Evolutionary conservation across 768 basidiomycete genomes (phyloP).

Genomic region (Panus rudis): DNA sequence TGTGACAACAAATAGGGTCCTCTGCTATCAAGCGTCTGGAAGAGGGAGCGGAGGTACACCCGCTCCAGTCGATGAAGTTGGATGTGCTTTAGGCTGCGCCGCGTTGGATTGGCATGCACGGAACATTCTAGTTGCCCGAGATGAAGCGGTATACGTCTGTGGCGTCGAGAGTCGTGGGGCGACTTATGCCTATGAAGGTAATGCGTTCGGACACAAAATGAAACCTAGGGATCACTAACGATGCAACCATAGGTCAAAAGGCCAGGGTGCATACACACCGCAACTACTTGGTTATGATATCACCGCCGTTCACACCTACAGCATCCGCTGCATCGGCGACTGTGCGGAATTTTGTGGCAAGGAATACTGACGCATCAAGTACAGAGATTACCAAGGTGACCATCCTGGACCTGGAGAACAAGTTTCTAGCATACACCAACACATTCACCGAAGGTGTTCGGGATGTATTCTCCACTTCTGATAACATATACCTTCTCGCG

Average conservation of each 20-base stretch:
- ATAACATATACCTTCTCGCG: constrained; percentile 68
- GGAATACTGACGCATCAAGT: constrained; percentile 35
- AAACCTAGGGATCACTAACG: background rate
- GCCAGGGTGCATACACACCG: constrained; percentile 66
- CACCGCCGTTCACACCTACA: constrained; percentile 71
- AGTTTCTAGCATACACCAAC: constrained; percentile 78
- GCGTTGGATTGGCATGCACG: constrained; percentile 66
- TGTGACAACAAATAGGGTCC: constrained; percentile 78
- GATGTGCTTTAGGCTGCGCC: constrained; percentile 78
- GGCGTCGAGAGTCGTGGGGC: constrained; percentile 74
- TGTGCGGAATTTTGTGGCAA: constrained; percentile 64
- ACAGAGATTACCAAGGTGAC: constrained; percentile 73
- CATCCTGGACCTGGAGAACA: constrained; percentile 88
- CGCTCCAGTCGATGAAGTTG: constrained; percentile 77
- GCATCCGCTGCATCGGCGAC: constrained; percentile 64
- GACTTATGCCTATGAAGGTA: constrained; percentile 91
- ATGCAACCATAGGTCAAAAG: constrained; percentile 52
- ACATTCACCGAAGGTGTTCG: constrained; percentile 79
- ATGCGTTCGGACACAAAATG: constrained; percentile 2
- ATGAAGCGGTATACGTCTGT: constrained; percentile 89
- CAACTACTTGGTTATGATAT: constrained; percentile 88
- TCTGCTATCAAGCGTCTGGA: constrained; percentile 70
- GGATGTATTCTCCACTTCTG: constrained; percentile 78
- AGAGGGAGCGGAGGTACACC: constrained; percentile 61
- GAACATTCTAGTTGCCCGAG: constrained; percentile 79